Percentiles rank a stretch among this genome's conserved stretches.
phyloP scores from a whole-genome alignment of 441 rosid species.

The Syzygium syzygioides region DNA sequence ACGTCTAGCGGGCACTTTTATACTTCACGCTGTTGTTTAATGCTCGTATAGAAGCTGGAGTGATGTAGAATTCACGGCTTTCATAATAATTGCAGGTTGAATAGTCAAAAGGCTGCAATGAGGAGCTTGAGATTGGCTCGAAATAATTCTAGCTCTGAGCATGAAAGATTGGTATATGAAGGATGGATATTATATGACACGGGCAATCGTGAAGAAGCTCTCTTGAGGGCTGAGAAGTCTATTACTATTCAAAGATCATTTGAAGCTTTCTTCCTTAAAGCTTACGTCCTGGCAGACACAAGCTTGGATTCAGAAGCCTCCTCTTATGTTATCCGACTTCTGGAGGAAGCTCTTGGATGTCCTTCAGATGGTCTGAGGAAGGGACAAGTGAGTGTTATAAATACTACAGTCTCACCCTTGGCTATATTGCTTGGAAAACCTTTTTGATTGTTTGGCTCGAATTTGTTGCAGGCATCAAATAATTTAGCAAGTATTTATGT shows the following conservation, averaged over 20 bases:
- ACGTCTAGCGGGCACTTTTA: not conserved
- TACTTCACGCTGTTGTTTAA: not conserved
- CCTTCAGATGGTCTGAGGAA: conserved; percentile 98
- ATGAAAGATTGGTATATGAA: conserved; percentile 92
- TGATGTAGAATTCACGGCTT: not conserved
- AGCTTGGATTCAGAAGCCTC: conserved; percentile 68
- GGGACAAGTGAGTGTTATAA: conserved; percentile 68
- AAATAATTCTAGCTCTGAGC: conserved; percentile 66
- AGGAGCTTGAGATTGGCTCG: conserved; percentile 80
- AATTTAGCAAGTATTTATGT: conserved; percentile 86
- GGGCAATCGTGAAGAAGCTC: conserved; percentile 94
- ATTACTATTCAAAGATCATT: conserved; percentile 84
- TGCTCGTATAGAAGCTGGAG: not conserved
- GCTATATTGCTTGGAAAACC: not conserved
- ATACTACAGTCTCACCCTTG: not conserved
- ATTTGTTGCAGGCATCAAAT: conserved; percentile 70
- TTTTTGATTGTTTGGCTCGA: not conserved
- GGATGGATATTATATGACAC: conserved; percentile 97
- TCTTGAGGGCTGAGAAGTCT: conserved; percentile 88
- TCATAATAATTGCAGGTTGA: conserved; percentile 46
- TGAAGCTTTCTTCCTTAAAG: conserved; percentile 97
- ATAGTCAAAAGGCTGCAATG: conserved; percentile 98
- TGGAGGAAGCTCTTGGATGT: conserved; percentile 93
- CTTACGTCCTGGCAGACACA: conserved; percentile 81
- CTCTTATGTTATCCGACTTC: conserved; percentile 61